Percentiles rank a stretch among this genome's conserved stretches.
Conservation (phyloP, 2,329 filamentous ascomycete genomes). For the Xylaria sp. region DNA sequence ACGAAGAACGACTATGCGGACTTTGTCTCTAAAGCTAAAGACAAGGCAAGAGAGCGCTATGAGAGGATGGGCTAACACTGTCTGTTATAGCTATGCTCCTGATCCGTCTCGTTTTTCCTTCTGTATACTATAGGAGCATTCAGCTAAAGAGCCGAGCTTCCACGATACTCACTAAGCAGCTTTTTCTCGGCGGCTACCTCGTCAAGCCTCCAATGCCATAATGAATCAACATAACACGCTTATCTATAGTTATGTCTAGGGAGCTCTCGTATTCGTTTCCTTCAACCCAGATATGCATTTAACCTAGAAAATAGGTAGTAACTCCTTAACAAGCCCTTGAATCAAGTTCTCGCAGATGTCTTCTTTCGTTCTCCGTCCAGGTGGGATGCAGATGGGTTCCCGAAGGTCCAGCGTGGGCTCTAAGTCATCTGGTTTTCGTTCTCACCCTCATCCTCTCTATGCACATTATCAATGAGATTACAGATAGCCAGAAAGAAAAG, state of each 20-base stretch:
- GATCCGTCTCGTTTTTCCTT: neutral
- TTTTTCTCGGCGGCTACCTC: neutral
- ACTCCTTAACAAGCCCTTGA: neutral
- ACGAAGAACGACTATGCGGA: conserved; percentile 70
- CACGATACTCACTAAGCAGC: neutral
- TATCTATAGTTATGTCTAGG: neutral
- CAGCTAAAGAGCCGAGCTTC: no score
- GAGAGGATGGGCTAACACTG: conserved; percentile 60
- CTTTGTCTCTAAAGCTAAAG: conserved; percentile 73
- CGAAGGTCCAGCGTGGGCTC: no score
- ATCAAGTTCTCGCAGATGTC: neutral
- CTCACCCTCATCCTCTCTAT: neutral
- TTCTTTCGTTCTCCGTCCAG: no score
- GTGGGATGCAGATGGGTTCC: no score
- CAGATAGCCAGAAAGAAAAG: neutral
- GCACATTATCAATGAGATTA: neutral
- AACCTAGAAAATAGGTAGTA: neutral
- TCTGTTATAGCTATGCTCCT: neutral
- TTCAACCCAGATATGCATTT: neutral
- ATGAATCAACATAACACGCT: neutral
- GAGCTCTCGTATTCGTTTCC: neutral
- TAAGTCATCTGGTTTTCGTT: no score
- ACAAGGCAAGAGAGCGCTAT: conserved; percentile 74
- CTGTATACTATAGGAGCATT: neutral
- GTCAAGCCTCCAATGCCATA: neutral